Base-by-base conservation (phyloP, 345 rosid genomes). In the Eucalyptus curtisii region DNA sequence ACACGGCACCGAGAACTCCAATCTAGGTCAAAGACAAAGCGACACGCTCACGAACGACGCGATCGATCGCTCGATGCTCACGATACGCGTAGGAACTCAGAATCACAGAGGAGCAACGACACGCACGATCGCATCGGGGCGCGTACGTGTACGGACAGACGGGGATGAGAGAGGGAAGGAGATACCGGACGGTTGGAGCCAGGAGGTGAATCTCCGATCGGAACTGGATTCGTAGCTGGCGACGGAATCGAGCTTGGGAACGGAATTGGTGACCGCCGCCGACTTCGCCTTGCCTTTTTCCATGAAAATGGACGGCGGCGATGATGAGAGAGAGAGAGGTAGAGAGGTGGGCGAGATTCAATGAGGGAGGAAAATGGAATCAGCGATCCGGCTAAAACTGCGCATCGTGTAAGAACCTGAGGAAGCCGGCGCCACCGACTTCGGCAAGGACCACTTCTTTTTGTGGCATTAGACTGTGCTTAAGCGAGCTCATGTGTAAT, bases 171-270 rank as follows among this genome's bases (percentile, higher is more conserved):
- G 30, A 52, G 55, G 68, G 92, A 93, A 85, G 22, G 31, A 59
- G 49, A 79, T 91, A 95, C 97, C 88, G n/a, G 93, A 89, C 44
- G 93, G 92, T 89, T 90, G 90, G 49, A 87, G 87, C 84, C 91
- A 61, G 59, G 92, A 47, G 53, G 86, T 13, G 90, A 87, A 79
- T 86, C 40, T 87, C 24, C 53, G 90, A 27, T 25, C 88, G 25
- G 81, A 47, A 53, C 37, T 31, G 89, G 33, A 27, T 52, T 3
- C 10, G 33, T 25, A 79, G 87, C 64, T 88, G 90, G 92, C 61
- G 89, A 90, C 92, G 90, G 94, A 88, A 88, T 92, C 91, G 24
- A 95, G 94, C 53, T 92, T 91, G 91, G 92, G 92, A 48, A 93
- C 86, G 27, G 93, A 92, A 66, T 55, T 48, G 33, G 91, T 59